phyloP scores from a whole-genome alignment of 148 eudicot genomes.

The Drosera capensis region DNA sequence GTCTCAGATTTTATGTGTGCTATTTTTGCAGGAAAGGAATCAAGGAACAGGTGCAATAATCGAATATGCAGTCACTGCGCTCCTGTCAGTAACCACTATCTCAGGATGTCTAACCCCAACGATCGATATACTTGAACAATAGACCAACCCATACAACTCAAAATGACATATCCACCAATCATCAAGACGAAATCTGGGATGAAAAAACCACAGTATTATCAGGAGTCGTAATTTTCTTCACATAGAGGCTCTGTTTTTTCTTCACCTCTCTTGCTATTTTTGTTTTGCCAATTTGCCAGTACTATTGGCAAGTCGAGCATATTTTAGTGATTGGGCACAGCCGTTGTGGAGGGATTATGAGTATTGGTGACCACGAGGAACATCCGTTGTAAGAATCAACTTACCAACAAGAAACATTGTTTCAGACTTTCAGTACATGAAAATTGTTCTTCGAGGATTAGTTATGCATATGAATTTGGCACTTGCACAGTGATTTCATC shows the following conservation, averaged over 20 bases:
- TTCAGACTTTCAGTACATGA: background rate
- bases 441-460: background rate
- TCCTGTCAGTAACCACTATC: constrained; percentile 1
- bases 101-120: background rate
- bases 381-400: constrained; percentile 5
- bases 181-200: too few species aligned
- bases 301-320: constrained; percentile 9
- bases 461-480: too few species aligned
- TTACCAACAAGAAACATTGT: background rate
- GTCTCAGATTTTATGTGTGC: background rate
- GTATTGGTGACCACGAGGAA: constrained; percentile 2
- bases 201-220: too few species aligned
- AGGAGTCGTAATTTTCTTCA: too few species aligned
- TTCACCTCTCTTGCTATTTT: background rate
- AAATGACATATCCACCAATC: too few species aligned
- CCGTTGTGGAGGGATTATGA: constrained; percentile 21
- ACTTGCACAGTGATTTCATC: constrained; percentile 21
- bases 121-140: too few species aligned
- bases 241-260: too few species aligned
- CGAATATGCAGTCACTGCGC: constrained; percentile 14
- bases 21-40: constrained; percentile 1
- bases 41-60: constrained; percentile 15
- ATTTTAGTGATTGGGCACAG: constrained; percentile 28
- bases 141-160: too few species aligned
- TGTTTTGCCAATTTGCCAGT: background rate